Evolutionary conservation across 2,329 filamentous ascomycete genomes (phyloP), one percentile per base, ranked within the genome.

Genomic region (Fusarium hostae): DNA sequence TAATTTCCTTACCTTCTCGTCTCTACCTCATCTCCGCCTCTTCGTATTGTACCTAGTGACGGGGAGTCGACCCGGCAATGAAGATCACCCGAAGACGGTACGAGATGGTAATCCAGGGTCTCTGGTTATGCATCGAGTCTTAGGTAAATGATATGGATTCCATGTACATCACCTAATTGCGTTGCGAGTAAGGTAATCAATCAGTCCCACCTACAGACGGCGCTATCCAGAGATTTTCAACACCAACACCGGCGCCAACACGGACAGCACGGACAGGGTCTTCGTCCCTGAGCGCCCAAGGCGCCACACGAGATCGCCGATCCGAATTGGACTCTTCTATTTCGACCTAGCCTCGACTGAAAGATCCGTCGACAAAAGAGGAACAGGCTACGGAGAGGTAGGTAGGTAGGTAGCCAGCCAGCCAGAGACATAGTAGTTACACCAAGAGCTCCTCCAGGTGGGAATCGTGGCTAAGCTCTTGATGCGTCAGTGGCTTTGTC

Each of bases 261-360:
- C 56, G 48, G 66, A 69, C 61, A 55, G 40, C 24, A 66, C 48
- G 40, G 50, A 61, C 50, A 40, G 44, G 54, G 51, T 44, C 56
- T 43, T 55, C 24, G 67, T 73, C 44, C 59, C 70, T 71, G 59
- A 54, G 43, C 52, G 43, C 44, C 32, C 40, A 48, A 45, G 32
- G 59, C 57, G 45, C 52, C 57, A 54, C 51, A 59, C 26, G 24
- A 70, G 66, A 72, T 73, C 70, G 61, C 55, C 57, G 71, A 73
- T 73, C 70, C 47, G 43, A 35, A 50, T 32, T 44, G 16, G 59
- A 41, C 30, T 35, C 32, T 56, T 62, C 39, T 47, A 18, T 24
- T 43, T 26, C 30, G 43, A 43, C 35, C 45, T 75, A 68, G 72
- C 20, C 52, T 65, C 71, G 75, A 73, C 75, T 76, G 65, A 76